Evolutionary conservation across 169 alveolate species (phyloP).

Genomic region (Neospora caninum): DNA sequence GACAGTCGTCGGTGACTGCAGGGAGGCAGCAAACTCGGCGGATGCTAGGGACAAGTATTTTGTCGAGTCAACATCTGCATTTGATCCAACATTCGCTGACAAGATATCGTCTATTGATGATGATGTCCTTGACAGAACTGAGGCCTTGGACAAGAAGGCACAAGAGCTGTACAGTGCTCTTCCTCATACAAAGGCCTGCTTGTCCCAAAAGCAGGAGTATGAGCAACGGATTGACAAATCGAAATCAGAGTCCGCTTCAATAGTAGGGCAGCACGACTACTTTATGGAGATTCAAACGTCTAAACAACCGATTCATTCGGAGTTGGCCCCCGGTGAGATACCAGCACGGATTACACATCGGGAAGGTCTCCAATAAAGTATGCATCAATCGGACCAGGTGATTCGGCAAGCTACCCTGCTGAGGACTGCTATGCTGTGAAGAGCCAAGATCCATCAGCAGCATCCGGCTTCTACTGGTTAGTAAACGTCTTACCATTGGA

Average conservation of each 20-base stretch:
- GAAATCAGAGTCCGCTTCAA: slow-evolving; percentile 73
- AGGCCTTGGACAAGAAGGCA: slow-evolving; percentile 79
- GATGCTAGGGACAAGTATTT: slow-evolving; percentile 92
- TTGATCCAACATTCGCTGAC: slow-evolving; percentile 81
- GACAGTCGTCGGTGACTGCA: slow-evolving; percentile 85
- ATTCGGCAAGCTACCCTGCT: slow-evolving; percentile 85
- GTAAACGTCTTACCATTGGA: too few species aligned
- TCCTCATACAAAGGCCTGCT: slow-evolving; percentile 77
- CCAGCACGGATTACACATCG: slow-evolving; percentile 24
- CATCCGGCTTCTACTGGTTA: slow-evolving; percentile 91
- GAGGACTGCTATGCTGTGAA: slow-evolving; percentile 87
- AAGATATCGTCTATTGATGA: slow-evolving; percentile 83
- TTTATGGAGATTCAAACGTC: slow-evolving; percentile 55
- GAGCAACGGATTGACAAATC: slow-evolving; percentile 73
- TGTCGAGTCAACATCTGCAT: slow-evolving; percentile 83
- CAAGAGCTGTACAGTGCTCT: slow-evolving; percentile 75
- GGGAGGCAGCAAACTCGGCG: slow-evolving; percentile 88
- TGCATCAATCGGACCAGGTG: slow-evolving; percentile 76
- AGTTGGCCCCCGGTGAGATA: neutral
- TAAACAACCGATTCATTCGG: slow-evolving; percentile 69
- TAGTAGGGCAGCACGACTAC: slow-evolving; percentile 67
- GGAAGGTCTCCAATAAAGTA: neutral
- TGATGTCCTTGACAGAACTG: slow-evolving; percentile 81
- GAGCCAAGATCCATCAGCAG: slow-evolving; percentile 72
- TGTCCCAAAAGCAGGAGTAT: slow-evolving; percentile 76